Evolutionary conservation across 1,139 yeast genomes (phyloP).

Genomic region (Suhomyces maxii): DNA sequence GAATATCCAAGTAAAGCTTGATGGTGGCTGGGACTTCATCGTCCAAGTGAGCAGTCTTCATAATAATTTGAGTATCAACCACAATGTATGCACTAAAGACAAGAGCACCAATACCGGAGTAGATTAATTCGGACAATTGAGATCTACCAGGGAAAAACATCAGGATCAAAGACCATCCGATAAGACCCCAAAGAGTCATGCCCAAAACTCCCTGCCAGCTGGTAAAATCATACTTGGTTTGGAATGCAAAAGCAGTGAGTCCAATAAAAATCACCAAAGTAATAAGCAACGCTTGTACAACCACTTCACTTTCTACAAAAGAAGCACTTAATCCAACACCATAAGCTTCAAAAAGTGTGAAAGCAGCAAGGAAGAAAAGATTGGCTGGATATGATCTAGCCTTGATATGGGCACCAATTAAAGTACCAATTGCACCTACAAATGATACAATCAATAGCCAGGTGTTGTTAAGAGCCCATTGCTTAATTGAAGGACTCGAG

Average conservation of each 20-base stretch:
- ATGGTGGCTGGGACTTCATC: slow-evolving; percentile 84
- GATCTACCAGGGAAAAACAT: slow-evolving; percentile 64
- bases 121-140: slow-evolving; percentile 56
- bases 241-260: slow-evolving; percentile 74
- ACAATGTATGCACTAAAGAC: slow-evolving; percentile 72
- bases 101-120: slow-evolving; percentile 72
- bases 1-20: slow-evolving; percentile 72
- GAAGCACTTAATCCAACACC: slow-evolving; percentile 69
- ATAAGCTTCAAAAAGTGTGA: slow-evolving; percentile 76
- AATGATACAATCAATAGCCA: slow-evolving; percentile 63
- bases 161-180: slow-evolving; percentile 71
- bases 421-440: slow-evolving; percentile 59
- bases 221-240: slow-evolving; percentile 77
- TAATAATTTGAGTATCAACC: slow-evolving; percentile 78
- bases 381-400: slow-evolving; percentile 65
- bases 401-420: slow-evolving; percentile 60
- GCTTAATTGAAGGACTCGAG: slow-evolving; percentile 45
- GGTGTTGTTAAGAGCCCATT: slow-evolving; percentile 60
- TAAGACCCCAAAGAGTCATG: slow-evolving; percentile 63
- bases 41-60: slow-evolving; percentile 80
- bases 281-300: slow-evolving; percentile 69
- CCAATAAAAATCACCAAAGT: slow-evolving; percentile 74
- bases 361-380: slow-evolving; percentile 57
- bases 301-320: slow-evolving; percentile 60
- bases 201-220: slow-evolving; percentile 69